phyloP scores from a whole-genome alignment of 495 filamentous ascomycete species.

The Hyphodiscus hymeniophilus region DNA sequence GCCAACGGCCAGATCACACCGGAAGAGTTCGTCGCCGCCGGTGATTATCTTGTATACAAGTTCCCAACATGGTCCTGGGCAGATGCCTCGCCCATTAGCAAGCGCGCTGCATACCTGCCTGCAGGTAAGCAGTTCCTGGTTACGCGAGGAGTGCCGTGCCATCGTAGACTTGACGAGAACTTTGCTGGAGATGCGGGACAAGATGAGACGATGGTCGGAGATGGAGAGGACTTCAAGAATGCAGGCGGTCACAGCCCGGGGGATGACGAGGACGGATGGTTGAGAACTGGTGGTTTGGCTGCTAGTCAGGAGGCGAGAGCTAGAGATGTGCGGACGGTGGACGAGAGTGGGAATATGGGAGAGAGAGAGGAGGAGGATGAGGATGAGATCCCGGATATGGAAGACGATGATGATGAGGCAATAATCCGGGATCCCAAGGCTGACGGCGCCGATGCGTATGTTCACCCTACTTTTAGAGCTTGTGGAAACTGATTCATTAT shows the following conservation, averaged over 20 bases:
- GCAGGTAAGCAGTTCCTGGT: slow-evolving; percentile 91
- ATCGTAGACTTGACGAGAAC: slow-evolving; percentile 82
- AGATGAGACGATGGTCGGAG: slow-evolving; percentile 75
- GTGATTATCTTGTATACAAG: slow-evolving; percentile 98
- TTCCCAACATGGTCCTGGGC: slow-evolving; percentile 99
- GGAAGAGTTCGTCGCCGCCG: slow-evolving; percentile 91
- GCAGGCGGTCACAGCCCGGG: slow-evolving; percentile 33
- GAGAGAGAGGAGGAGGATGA: slow-evolving; percentile 71
- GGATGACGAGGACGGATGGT: slow-evolving; percentile 81
- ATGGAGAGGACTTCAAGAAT: slow-evolving; percentile 55
- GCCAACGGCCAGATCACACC: slow-evolving; percentile 90
- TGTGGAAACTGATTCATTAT: too few relatives aligned
- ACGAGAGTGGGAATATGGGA: slow-evolving; percentile 71
- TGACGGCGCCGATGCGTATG: slow-evolving; percentile 60
- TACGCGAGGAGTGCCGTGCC: slow-evolving; percentile 87
- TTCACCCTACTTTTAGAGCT: slow-evolving; percentile 12
- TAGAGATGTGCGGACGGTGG: slow-evolving; percentile 75
- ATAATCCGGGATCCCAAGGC: slow-evolving; percentile 75
- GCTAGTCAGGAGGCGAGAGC: slow-evolving; percentile 65
- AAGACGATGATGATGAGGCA: slow-evolving; percentile 92
- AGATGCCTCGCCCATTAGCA: slow-evolving; percentile 67
- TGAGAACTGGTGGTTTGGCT: slow-evolving; percentile 72
- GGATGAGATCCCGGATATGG: slow-evolving; percentile 97
- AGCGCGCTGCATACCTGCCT: slow-evolving; percentile 76
- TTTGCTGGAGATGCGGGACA: slow-evolving; percentile 81